Base-by-base conservation (phyloP, 352 stramenopile genomes). In the Phytophthora hybrid region DNA sequence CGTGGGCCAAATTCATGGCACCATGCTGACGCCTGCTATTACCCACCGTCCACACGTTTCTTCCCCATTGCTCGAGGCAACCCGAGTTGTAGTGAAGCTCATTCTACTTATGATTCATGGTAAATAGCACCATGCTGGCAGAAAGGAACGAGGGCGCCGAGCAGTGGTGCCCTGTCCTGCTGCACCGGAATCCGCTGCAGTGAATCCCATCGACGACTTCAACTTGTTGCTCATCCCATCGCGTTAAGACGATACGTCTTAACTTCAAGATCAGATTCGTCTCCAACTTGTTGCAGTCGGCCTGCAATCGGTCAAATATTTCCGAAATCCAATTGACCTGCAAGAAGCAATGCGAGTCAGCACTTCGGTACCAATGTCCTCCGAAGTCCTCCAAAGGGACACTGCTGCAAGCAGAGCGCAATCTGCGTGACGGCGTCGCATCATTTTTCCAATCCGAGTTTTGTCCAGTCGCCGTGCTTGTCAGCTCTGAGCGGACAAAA, bases 371-470 rank as follows among this genome's bases (percentile, higher is more conserved):
- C 44, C 1, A 10, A 51, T 51, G 44, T 23, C 44, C 44, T 51
- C 44, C 44, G 2, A 21, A 2, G 44, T 51, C 44, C 44, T 51
- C 44, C 44, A 21, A 52, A 51, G 5, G 31, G 18, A 9, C 18
- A 18, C 16, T 49, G 55, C 55, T 6, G 16, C 23, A 68, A 47
- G 32, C 13, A 8, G 16, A 61, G 37, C 21, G 39, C 23, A 64
- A 71, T 55, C 56, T 4, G 11, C 18, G 21, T 73, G 66, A 73
- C 66, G 19, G 26, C 31, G 34, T 39, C 11, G 51, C 19, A 59
- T 75, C 68, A 75, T 56, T 29, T 62, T 59, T 41, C 23, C 26
- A 29, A 1, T 65, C 52, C 68, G 55, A 60, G 14, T 71, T 71
- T 73, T 26, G 59, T 47, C 57, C 65, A 72, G 39, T 72, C 46